Evolutionary conservation across 2,329 filamentous ascomycete genomes (phyloP).

Genomic region (Fusarium papillatum): DNA sequence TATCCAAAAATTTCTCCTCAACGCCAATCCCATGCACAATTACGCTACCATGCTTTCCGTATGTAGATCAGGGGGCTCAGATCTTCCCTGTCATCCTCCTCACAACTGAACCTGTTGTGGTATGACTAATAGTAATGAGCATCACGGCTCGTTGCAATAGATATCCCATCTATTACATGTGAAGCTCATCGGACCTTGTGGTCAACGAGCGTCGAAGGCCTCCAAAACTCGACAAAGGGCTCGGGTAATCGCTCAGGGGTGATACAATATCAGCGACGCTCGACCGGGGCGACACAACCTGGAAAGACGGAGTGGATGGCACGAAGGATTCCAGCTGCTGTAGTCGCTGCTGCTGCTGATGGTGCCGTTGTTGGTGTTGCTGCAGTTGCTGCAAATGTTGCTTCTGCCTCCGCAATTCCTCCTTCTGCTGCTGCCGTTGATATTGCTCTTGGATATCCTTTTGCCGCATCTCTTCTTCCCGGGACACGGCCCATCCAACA

Average conservation of each 20-base stretch:
- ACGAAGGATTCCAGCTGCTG: constrained; percentile 19
- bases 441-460: constrained; percentile 5
- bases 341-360: constrained; percentile 19
- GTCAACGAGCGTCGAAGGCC: constrained; percentile 42
- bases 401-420: constrained; percentile 8
- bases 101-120: background rate
- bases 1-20: background rate
- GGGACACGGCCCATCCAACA: constrained; percentile 34
- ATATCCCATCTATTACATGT: constrained; percentile 25
- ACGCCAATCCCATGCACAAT: constrained; percentile 6
- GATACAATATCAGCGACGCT: constrained; percentile 42
- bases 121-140: background rate
- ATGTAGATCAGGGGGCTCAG: background rate
- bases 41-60: background rate
- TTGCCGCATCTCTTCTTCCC: constrained; percentile 14
- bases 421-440: constrained; percentile 18
- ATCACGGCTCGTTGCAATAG: background rate
- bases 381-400: constrained; percentile 23
- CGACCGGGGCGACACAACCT: constrained; percentile 28
- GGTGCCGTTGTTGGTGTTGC: constrained; percentile 23
- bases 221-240: constrained; percentile 37
- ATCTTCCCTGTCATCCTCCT: background rate
- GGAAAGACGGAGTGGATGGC: constrained; percentile 25
- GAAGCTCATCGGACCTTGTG: constrained; percentile 43
- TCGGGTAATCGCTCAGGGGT: constrained; percentile 41